A percentile compares a stretch with the other conserved stretches of the same genome.
Evolutionary conservation across 192 early-diverging fungal species (phyloP).

Genomic region (Gonapodya prolifera): DNA sequence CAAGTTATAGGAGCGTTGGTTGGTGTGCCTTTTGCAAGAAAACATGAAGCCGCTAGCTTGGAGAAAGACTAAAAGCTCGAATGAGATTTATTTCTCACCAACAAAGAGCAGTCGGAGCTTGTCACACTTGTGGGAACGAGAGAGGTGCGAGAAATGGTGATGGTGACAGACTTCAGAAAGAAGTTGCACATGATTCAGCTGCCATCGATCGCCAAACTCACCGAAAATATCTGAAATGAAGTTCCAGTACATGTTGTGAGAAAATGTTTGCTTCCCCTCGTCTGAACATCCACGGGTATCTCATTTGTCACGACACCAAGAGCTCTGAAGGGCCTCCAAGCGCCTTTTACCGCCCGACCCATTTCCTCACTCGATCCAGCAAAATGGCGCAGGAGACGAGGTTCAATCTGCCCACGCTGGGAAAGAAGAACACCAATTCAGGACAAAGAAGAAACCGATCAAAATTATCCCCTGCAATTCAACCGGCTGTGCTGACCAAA

Average conservation of each 20-base stretch:
- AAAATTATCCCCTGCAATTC: too few species aligned
- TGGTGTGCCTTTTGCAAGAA: constrained; percentile 40
- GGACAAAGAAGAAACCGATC: too few species aligned
- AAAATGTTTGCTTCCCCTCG: constrained; percentile 58
- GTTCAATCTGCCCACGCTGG: too few species aligned
- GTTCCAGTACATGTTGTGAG: constrained; percentile 78
- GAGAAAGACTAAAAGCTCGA: not conserved
- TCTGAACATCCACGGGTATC: constrained; percentile 65
- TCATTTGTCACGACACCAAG: constrained; percentile 82
- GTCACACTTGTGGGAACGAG: constrained; percentile 25
- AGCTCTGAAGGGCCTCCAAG: constrained; percentile 61
- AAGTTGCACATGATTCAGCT: not conserved
- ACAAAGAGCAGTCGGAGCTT: constrained; percentile 72
- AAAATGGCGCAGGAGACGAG: too few species aligned
- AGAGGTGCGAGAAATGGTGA: constrained; percentile 10
- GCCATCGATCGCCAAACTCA: constrained; percentile 18
- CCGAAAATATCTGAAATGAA: constrained; percentile 82
- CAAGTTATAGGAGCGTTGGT: constrained; percentile 55
- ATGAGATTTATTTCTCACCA: constrained; percentile 16
- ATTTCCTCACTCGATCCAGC: too few species aligned
- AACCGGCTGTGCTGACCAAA: too few species aligned
- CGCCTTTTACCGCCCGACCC: not conserved
- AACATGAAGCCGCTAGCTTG: not conserved
- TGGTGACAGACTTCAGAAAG: not conserved
- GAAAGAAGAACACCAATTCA: too few species aligned